Base-by-base conservation (phyloP, 192 early-diverging fungal species). In the Entophlyctis helioformis region DNA sequence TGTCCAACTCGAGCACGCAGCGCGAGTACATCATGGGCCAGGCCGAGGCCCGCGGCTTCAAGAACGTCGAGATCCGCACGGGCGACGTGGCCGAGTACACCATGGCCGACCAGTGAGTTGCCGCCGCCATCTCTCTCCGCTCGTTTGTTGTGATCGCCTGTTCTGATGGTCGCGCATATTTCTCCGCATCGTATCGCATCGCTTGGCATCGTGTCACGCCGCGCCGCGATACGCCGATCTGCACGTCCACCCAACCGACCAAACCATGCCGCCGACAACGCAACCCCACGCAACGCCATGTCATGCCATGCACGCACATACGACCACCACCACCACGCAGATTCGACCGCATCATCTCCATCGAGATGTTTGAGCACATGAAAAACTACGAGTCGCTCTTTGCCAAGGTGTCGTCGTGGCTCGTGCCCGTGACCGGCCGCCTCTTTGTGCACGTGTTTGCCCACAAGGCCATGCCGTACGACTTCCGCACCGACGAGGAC, bases 281-380 rank as follows among this genome's bases (percentile, higher is more conserved):
- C n/a, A n/a, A n/a, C n/a, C n/a, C n/a, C n/a, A n/a, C n/a, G n/a
- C n/a, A n/a, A n/a, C n/a, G n/a, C n/a, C n/a, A n/a, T n/a, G n/a
- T n/a, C n/a, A n/a, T n/a, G n/a, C n/a, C n/a, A n/a, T 15, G 32
- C 7, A 34, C 7, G 24, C 40, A 16, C 24, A 41, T 40, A 7
- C 18, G 31, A 40, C 26, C 13, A 31, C 18, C 25, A 10, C 16
- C 21, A n/a, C 8, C 36, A 5, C 1, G 9, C 53, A 72, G 64
- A 26, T 76, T 73, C 42, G 72, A 80, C 51, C 57, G 69, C 20
- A 60, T 77, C 23, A 41, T 77, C 25, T 60, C 55, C 3, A 64
- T 79, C 44, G 75, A 80, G 54, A 79, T 79, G 75, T 76, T 76
- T 40, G 71, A 78, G 50, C 74, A 77, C 51, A 80, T 78, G 76